Evolutionary conservation across 345 rosid genomes (phyloP), one percentile per base, ranked within the genome.

Genomic region (Melaleuca alternifolia): DNA sequence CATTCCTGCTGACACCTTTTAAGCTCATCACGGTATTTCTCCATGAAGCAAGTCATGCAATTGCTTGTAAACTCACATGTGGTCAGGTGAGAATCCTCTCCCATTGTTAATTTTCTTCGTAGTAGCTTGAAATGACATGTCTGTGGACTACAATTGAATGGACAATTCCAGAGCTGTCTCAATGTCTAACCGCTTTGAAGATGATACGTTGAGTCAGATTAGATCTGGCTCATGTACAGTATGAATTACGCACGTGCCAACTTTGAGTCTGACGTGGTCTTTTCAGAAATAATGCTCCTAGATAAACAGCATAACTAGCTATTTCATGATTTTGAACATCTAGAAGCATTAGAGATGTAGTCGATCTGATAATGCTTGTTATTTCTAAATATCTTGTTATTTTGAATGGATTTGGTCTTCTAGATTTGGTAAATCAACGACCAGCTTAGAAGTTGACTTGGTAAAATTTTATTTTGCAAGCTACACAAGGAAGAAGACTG

Each of bases 31-130:
- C 99, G 3, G 99, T 97, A 50, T 97, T 96, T 90, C 87, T 97
- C 82, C 99, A 96, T 61, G 99, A 97, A 92, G 99, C 96, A 23
- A 97, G 99, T 90, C 99, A 97, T 91, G 99, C 99, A 8, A 91
- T 95, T 86, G 99, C 99, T 86, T 96, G 99, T 91, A 97, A 90
- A 91, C 99, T 97, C 90, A 97, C 99, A 2, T 97, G 99, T 90
- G 99, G 99, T 82, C 90, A 93, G 88, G 99, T 97, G 93, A 96
- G 96, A 84, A 87, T 83, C 88, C 89, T 71, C 84, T 88, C 37
- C 86, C 48, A 28, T 7, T 83, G 33, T 76, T 50, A 51, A 51
- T 83, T 46, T 65, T 23, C 37, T 3, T 10, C 81, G 84, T 86
- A 48, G 41, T 13, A 77, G n/a, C 15, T 10, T 83, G 50, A 11